Conservation (phyloP, 1,284 basidiomycete genomes). For the Coriolopsis trogii region DNA sequence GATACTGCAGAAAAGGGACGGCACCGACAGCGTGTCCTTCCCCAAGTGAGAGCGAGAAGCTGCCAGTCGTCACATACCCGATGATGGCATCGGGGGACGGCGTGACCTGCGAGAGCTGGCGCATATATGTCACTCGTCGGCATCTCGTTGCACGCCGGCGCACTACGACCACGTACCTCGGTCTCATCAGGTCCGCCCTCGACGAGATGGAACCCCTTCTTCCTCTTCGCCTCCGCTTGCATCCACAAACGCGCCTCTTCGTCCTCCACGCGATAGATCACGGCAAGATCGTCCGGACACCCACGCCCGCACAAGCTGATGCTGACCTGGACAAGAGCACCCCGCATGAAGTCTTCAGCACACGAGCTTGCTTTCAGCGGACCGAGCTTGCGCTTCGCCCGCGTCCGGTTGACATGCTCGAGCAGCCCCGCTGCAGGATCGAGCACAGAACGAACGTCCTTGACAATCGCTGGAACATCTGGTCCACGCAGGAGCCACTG, state of each 20-base stretch:
- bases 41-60: constrained; percentile 77
- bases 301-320: constrained; percentile 69
- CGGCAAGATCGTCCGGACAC: constrained; percentile 70
- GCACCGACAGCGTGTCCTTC: constrained; percentile 75
- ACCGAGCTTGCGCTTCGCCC: constrained; percentile 53
- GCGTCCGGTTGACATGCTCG: constrained; percentile 58
- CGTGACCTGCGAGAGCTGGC: constrained; percentile 48
- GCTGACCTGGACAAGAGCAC: constrained; percentile 68
- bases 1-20: constrained; percentile 57
- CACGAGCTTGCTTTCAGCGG: constrained; percentile 39
- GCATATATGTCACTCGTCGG: not conserved
- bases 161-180: constrained; percentile 39
- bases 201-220: constrained; percentile 17
- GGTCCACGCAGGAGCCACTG: constrained; percentile 74
- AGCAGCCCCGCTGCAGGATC: constrained; percentile 49
- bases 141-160: not conserved
- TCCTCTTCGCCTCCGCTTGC: constrained; percentile 35
- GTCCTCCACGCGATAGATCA: constrained; percentile 65
- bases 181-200: constrained; percentile 39
- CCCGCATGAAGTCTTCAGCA: constrained; percentile 49
- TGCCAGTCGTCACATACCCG: constrained; percentile 82
- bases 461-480: constrained; percentile 47
- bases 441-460: constrained; percentile 43
- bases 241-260: constrained; percentile 52
- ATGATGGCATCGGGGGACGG: constrained; percentile 53